These are phyloP conservation scores for Magnolia officinalis DNA, from an alignment of 164 flowering plant genomes.

Conservation along the genomic window DNA sequence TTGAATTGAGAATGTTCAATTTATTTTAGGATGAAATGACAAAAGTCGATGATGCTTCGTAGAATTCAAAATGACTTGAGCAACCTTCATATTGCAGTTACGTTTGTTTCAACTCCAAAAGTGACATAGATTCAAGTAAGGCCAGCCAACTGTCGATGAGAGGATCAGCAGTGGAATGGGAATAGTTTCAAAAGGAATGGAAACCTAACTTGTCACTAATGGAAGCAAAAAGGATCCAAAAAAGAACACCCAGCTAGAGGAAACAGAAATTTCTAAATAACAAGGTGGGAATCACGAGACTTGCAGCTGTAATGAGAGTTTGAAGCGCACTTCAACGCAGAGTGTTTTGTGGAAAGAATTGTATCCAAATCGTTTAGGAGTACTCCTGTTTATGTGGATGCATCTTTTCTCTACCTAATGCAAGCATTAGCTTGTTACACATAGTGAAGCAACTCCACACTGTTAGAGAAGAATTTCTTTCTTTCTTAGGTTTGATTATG, in stretches of 20 bases:
- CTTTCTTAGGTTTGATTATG: too few relatives aligned
- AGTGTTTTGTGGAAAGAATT: not conserved
- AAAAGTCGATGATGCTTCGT: not conserved
- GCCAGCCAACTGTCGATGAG: not conserved
- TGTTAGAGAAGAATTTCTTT: too few relatives aligned
- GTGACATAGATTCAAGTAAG: not conserved
- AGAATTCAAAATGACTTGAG: not conserved
- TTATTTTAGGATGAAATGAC: not conserved
- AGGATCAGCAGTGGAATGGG: not conserved
- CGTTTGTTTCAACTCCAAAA: not conserved
- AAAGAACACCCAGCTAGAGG: not conserved
- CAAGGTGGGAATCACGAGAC: not conserved
- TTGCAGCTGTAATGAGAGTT: not conserved
- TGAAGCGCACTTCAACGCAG: not conserved
- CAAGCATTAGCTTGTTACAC: not conserved
- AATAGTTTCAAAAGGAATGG: not conserved
- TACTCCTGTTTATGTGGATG: not conserved
- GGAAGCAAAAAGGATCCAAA: not conserved
- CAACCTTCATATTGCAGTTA: not conserved
- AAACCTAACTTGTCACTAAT: not conserved
- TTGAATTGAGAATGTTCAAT: too few relatives aligned
- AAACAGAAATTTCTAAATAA: not conserved
- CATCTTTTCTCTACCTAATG: not conserved
- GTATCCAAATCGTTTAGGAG: not conserved
- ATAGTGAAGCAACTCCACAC: too few relatives aligned